phyloP scores from a whole-genome alignment of 306 rosid genomes.

The Clitoria ternatea region DNA sequence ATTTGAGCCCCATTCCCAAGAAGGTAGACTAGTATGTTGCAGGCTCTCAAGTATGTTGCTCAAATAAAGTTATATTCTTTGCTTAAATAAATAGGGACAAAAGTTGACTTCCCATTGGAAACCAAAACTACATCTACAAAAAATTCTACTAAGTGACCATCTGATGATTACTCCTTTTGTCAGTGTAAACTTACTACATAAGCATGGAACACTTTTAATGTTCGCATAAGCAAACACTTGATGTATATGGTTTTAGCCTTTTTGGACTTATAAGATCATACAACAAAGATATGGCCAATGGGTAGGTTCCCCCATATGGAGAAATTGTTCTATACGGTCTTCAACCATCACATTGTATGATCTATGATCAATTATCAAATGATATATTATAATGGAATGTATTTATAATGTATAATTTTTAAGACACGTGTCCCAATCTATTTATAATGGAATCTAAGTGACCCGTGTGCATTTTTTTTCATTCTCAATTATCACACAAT shows the following conservation, averaged over 20 bases:
- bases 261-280: background rate
- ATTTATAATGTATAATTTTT: too few species aligned
- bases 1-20: constrained; percentile 38
- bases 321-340: too few species aligned
- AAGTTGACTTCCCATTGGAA: background rate
- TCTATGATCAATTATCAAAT: too few species aligned
- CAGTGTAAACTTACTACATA: background rate
- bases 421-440: too few species aligned
- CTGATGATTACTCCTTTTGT: background rate
- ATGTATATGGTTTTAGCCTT: background rate
- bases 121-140: background rate
- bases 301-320: background rate
- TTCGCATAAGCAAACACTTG: background rate
- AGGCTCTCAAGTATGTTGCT: constrained; percentile 79
- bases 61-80: constrained; percentile 6
- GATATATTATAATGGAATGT: too few species aligned
- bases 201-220: background rate
- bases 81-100: background rate
- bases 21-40: constrained; percentile 79
- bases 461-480: background rate
- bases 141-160: background rate
- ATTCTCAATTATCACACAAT: background rate
- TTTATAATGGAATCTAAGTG: too few species aligned
- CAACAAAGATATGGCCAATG: too few species aligned
- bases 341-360: too few species aligned